Percentiles rank a stretch among this genome's conserved stretches.
Conservation (phyloP, 2,329 filamentous ascomycete genomes). For the Thelonectria olida region DNA sequence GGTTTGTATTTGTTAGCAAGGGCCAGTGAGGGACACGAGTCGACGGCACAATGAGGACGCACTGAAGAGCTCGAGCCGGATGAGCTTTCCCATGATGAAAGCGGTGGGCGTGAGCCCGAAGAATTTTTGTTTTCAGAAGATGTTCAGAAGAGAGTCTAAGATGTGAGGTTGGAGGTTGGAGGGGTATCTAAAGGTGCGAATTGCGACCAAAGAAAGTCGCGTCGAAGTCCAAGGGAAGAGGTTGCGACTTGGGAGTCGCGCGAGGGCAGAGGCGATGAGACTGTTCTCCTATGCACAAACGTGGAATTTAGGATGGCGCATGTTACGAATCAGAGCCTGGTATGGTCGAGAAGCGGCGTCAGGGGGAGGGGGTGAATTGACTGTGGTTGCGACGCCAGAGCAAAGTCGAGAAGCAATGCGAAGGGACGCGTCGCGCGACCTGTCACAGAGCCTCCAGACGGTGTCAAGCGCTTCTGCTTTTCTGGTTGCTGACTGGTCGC, state of each 20-base stretch:
- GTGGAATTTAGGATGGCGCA: conserved; percentile 20
- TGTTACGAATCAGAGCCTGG: conserved; percentile 6
- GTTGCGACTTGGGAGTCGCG: conserved; percentile 32
- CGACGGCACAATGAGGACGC: conserved; percentile 47
- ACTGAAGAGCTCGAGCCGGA: conserved; percentile 95
- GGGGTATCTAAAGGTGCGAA: conserved; percentile 29
- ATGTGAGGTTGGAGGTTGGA: conserved; percentile 20
- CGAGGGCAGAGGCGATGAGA: conserved; percentile 12
- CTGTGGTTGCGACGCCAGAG: conserved; percentile 29
- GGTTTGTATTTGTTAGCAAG: conserved; percentile 47
- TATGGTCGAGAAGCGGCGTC: conserved; percentile 9
- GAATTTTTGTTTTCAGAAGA: conserved; percentile 2
- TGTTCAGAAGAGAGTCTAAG: conserved; percentile 14
- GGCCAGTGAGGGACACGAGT: conserved; percentile 2
- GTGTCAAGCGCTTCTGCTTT: background rate
- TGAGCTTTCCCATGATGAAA: conserved; percentile 89
- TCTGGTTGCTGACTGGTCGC: conserved; percentile 8
- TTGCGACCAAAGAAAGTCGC: conserved; percentile 33
- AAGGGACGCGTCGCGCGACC: conserved; percentile 39
- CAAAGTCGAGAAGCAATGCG: conserved; percentile 25
- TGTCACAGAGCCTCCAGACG: conserved; percentile 19
- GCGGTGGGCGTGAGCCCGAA: conserved; percentile 26
- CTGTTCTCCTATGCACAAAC: conserved; percentile 6
- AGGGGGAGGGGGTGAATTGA: conserved; percentile 7
- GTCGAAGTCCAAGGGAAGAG: conserved; percentile 32